Evolutionary conservation across 2,329 filamentous ascomycete genomes (phyloP).

Genomic region (Penicillium aurantiogriseum): DNA sequence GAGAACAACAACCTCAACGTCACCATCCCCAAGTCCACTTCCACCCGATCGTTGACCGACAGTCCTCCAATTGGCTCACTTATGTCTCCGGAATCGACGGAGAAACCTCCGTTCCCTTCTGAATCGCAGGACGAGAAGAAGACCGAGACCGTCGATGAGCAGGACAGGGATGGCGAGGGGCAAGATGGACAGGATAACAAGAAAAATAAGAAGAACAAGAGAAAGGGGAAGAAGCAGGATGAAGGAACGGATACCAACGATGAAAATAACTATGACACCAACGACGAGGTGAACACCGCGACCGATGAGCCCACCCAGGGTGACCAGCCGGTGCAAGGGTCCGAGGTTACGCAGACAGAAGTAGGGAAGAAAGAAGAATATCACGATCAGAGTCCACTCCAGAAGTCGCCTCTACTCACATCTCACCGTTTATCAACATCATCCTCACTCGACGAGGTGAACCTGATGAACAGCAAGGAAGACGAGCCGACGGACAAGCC

Average conservation of each 20-base stretch:
- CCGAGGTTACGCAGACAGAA: constrained; percentile 8
- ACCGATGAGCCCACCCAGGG: constrained; percentile 25
- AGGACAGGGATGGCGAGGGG: constrained; percentile 3
- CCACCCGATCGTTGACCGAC: constrained; percentile 62
- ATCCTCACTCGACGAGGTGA: constrained; percentile 63
- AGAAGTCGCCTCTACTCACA: constrained; percentile 54
- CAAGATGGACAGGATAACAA: constrained; percentile 10
- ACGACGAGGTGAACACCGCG: constrained; percentile 15
- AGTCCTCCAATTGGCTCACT: constrained; percentile 42
- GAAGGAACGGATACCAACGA: constrained; percentile 10
- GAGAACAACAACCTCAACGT: constrained; percentile 27
- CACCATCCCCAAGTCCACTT: constrained; percentile 43
- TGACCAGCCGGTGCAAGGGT: constrained; percentile 11
- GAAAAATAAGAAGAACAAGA: constrained; percentile 15
- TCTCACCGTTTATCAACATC: constrained; percentile 56
- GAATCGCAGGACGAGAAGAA: constrained; percentile 28
- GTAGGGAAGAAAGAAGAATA: constrained; percentile 22
- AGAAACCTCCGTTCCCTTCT: constrained; percentile 30
- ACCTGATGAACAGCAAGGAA: constrained; percentile 61
- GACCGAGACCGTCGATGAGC: constrained; percentile 7
- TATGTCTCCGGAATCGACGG: constrained; percentile 38
- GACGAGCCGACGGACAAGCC: constrained; percentile 34
- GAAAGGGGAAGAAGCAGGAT: constrained; percentile 2
- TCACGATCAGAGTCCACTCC: constrained; percentile 35
- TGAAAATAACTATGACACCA: constrained; percentile 14